phyloP scores from a whole-genome alignment of 495 filamentous ascomycete species.

The Lasiosphaeria ovina region DNA sequence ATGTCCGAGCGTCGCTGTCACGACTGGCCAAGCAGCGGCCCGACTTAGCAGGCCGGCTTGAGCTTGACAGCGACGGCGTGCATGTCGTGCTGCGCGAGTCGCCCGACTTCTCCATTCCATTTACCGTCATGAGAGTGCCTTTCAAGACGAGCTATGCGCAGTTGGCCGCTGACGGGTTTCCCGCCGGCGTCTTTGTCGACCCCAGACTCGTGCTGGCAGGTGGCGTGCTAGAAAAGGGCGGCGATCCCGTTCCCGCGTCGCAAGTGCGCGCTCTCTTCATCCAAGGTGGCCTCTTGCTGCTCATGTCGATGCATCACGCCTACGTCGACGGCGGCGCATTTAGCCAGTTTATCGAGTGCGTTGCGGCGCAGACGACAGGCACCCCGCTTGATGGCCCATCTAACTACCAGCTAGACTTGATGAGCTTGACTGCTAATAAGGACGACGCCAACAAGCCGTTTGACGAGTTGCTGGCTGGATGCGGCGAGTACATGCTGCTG shows the following conservation, averaged over 20 bases:
- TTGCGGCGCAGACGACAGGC: slow-evolving; percentile 31
- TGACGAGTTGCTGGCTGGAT: slow-evolving; percentile 12
- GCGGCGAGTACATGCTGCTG: slow-evolving; percentile 29
- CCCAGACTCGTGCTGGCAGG: slow-evolving; percentile 22
- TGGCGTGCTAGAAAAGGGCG: slow-evolving; percentile 9
- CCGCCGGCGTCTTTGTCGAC: slow-evolving; percentile 29
- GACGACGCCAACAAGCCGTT: slow-evolving; percentile 26
- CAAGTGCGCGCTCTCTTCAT: slow-evolving; percentile 32
- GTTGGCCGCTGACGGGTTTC: slow-evolving; percentile 28
- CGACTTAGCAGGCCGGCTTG: slow-evolving; percentile 35
- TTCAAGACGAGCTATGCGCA: slow-evolving; percentile 22
- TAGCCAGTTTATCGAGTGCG: slow-evolving; percentile 51
- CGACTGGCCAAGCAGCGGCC: slow-evolving; percentile 27
- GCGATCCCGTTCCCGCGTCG: slow-evolving; percentile 29
- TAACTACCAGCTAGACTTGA: neutral
- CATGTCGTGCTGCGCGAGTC: slow-evolving; percentile 5
- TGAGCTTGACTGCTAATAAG: neutral
- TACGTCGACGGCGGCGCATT: slow-evolving; percentile 43
- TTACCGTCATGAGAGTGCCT: neutral
- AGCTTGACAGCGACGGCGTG: slow-evolving; percentile 19
- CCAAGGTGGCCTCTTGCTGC: slow-evolving; percentile 33
- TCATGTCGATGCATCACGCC: slow-evolving; percentile 36
- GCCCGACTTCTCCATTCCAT: neutral
- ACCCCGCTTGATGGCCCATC: slow-evolving; percentile 1
- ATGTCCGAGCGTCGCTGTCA: slow-evolving; percentile 27